These are phyloP conservation scores for Talaromyces nanjingensis DNA, from an alignment of 495 filamentous ascomycete species.

Conservation along the genomic window DNA sequence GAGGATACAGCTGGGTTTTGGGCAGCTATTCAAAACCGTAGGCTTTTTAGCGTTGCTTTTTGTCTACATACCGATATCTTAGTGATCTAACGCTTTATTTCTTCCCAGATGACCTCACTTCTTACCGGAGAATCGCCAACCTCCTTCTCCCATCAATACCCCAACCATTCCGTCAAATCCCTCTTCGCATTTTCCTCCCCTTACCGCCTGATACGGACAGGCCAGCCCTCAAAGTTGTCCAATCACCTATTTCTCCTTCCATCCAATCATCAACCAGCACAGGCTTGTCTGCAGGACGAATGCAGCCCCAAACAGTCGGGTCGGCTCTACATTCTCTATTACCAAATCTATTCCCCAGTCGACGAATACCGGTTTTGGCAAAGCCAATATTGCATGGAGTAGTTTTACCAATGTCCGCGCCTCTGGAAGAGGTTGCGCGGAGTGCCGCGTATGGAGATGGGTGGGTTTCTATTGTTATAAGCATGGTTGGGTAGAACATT, in stretches of 20 bases:
- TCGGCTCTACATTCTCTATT: conserved; percentile 68
- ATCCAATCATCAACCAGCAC: conserved; percentile 22
- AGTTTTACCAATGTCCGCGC: conserved; percentile 71
- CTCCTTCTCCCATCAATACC: conserved; percentile 71
- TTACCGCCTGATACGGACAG: conserved; percentile 44
- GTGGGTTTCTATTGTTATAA: conserved; percentile 78
- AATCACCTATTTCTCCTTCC: conserved; percentile 55
- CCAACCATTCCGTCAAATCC: conserved; percentile 68
- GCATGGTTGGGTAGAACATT: conserved; percentile 51
- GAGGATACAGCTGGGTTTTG: conserved; percentile 82
- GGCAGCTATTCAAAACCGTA: conserved; percentile 76
- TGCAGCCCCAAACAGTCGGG: conserved; percentile 73
- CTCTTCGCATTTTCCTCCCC: conserved; percentile 83
- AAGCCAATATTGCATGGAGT: conserved; percentile 85
- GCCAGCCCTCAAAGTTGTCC: conserved; percentile 59
- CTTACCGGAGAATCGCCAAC: conserved; percentile 67
- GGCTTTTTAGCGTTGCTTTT: conserved; percentile 14
- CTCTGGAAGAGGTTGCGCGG: conserved; percentile 77
- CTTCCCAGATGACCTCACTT: conserved; percentile 59
- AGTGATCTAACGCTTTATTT: background rate
- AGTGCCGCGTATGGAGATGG: conserved; percentile 85
- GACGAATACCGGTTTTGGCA: conserved; percentile 81
- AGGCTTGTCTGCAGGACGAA: conserved; percentile 30
- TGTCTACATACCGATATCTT: background rate
- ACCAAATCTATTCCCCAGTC: conserved; percentile 80